Conservation (phyloP, 2,329 filamentous ascomycete species). For the Penicillium sclerotiorum region DNA sequence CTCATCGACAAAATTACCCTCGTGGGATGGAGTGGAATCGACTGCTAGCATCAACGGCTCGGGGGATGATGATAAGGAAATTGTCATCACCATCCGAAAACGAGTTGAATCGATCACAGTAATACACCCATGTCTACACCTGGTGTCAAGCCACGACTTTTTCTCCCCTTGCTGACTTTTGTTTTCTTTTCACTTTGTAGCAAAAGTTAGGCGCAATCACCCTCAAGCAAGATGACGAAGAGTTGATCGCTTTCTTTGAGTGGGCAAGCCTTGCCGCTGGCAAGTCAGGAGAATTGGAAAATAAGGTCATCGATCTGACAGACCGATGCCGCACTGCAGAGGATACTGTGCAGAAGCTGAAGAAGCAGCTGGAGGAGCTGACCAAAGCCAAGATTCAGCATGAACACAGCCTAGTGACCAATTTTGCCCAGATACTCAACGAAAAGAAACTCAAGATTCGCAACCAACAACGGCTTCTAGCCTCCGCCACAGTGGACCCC, state of each 20-base stretch:
- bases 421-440: conserved; percentile 62
- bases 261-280: conserved; percentile 57
- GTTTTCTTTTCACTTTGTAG: conserved; percentile 21
- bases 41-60: conserved; percentile 30
- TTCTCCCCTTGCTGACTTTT: conserved; percentile 12
- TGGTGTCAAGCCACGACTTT: background rate
- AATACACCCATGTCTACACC: background rate
- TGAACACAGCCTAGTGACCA: conserved; percentile 59
- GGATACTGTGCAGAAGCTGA: conserved; percentile 54
- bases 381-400: conserved; percentile 59
- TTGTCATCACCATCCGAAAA: conserved; percentile 47
- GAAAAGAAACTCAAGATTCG: conserved; percentile 67
- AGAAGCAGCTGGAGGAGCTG: conserved; percentile 60
- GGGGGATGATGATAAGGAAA: conserved; percentile 34
- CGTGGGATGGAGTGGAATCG: conserved; percentile 34
- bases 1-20: conserved; percentile 17
- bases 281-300: conserved; percentile 46
- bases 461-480: conserved; percentile 61
- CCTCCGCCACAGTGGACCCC: conserved; percentile 51
- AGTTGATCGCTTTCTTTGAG: conserved; percentile 59
- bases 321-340: conserved; percentile 49
- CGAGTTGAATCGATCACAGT: conserved; percentile 54
- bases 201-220: conserved; percentile 59
- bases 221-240: conserved; percentile 55
- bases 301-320: conserved; percentile 45